phyloP scores from a whole-genome alignment of 225 moss, liverwort and hornwort species.

The Takakia lepidozioides region DNA sequence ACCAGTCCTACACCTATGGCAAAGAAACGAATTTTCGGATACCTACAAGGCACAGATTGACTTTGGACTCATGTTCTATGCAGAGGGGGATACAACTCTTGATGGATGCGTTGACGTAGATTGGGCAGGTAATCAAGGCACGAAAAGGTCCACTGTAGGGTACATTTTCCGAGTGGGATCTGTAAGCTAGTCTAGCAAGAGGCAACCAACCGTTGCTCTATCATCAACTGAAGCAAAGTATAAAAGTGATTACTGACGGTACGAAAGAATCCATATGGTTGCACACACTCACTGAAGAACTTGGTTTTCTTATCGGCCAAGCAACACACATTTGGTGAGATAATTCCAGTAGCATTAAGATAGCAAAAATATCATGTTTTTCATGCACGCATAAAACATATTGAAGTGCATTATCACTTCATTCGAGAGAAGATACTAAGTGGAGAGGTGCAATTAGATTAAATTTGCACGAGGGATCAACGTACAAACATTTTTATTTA shows the following conservation, averaged over 20 bases:
- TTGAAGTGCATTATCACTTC: conserved; percentile 7
- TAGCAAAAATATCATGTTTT: conserved; percentile 3
- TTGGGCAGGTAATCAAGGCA: conserved; percentile 4
- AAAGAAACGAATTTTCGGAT: too few species aligned
- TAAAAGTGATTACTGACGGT: not conserved
- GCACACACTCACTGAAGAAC: not conserved
- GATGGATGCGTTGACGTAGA: not conserved
- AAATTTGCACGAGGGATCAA: too few species aligned
- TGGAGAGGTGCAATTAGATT: too few species aligned
- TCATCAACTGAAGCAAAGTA: conserved; percentile 5
- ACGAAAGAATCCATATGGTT: conserved; percentile 2
- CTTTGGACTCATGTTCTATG: not conserved
- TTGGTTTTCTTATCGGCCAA: too few species aligned
- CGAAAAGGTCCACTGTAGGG: not conserved
- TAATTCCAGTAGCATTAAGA: conserved; percentile 2
- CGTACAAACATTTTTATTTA: not conserved
- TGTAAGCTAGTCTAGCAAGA: not conserved
- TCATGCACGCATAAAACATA: conserved; percentile 7
- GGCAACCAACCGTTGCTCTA: not conserved
- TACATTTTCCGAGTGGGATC: not conserved
- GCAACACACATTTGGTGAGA: not conserved
- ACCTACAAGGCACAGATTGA: not conserved
- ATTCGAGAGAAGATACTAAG: conserved; percentile 1
- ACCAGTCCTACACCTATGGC: too few species aligned
- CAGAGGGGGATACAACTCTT: not conserved